Evolutionary conservation across 2,329 filamentous ascomycete genomes (phyloP).

Genomic region (Aspergillus cejpii): DNA sequence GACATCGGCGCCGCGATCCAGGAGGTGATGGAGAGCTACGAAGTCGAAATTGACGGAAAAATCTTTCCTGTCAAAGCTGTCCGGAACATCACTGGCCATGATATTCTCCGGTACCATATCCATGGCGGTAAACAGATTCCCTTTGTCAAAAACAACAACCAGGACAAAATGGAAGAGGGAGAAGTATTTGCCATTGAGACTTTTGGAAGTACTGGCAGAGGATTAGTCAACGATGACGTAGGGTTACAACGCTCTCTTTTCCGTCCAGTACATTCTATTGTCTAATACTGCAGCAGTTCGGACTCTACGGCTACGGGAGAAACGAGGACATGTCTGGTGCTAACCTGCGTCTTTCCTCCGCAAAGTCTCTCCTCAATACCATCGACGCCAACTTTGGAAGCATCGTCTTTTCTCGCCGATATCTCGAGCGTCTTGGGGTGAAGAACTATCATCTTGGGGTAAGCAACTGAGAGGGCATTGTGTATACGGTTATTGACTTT

Average conservation of each 20-base stretch:
- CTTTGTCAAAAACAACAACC: constrained; percentile 47
- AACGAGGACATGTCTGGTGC: constrained; percentile 33
- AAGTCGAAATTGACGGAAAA: constrained; percentile 50
- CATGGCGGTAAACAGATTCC: constrained; percentile 53
- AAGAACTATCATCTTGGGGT: constrained; percentile 55
- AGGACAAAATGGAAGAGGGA: constrained; percentile 53
- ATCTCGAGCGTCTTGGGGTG: constrained; percentile 56
- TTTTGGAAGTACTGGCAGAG: constrained; percentile 51
- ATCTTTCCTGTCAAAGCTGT: constrained; percentile 52
- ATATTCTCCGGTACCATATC: constrained; percentile 50
- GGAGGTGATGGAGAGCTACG: constrained; percentile 58
- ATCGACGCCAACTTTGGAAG: constrained; percentile 59
- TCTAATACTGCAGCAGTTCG: constrained; percentile 30
- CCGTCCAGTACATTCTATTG: neutral
- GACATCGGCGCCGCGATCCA: constrained; percentile 55
- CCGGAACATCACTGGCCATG: constrained; percentile 50
- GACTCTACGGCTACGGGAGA: constrained; percentile 50
- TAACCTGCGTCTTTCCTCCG: constrained; percentile 45
- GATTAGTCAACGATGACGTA: constrained; percentile 45
- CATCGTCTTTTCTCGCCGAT: constrained; percentile 55
- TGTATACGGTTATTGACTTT: neutral
- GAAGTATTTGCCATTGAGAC: constrained; percentile 56
- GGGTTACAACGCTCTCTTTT: constrained; percentile 8
- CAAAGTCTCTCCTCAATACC: constrained; percentile 51
- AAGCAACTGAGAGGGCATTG: constrained; percentile 17